phyloP scores from a whole-genome alignment of 768 basidiomycete genomes.

The Daedaleopsis nitida region DNA sequence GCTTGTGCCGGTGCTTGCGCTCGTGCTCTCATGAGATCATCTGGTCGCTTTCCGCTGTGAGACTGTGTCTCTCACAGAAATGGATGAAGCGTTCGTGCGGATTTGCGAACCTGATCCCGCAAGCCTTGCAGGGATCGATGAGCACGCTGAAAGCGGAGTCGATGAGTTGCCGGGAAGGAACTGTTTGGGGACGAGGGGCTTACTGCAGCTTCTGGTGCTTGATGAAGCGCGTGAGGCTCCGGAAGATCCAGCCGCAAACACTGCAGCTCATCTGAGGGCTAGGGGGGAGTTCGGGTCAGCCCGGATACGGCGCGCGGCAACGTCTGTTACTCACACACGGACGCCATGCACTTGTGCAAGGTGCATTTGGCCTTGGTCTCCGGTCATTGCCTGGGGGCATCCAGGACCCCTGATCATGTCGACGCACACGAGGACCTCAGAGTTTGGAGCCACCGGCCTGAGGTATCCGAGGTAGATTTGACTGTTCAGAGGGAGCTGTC shows the following conservation, averaged over 20 bases:
- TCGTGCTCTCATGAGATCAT: background rate
- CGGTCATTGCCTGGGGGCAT: background rate
- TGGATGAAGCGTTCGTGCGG: background rate
- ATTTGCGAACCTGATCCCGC: background rate
- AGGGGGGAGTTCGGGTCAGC: background rate
- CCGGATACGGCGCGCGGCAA: background rate
- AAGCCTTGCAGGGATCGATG: background rate
- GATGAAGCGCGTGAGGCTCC: background rate
- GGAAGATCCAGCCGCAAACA: background rate
- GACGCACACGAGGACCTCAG: background rate
- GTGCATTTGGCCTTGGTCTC: background rate
- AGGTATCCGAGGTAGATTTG: background rate
- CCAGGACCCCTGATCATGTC: background rate
- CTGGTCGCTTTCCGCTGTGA: conserved; percentile 1
- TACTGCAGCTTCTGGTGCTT: conserved; percentile 1
- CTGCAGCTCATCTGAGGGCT: background rate
- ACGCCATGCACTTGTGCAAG: background rate
- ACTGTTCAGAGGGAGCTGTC: background rate
- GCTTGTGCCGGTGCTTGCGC: background rate
- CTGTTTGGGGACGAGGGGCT: background rate
- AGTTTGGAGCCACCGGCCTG: background rate
- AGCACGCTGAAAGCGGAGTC: background rate
- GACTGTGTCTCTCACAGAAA: conserved; percentile 3
- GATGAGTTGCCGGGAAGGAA: too few relatives aligned
- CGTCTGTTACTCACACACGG: background rate